Evolutionary conservation across 345 rosid genomes (phyloP).

Genomic region (Rhizophora mangle): DNA sequence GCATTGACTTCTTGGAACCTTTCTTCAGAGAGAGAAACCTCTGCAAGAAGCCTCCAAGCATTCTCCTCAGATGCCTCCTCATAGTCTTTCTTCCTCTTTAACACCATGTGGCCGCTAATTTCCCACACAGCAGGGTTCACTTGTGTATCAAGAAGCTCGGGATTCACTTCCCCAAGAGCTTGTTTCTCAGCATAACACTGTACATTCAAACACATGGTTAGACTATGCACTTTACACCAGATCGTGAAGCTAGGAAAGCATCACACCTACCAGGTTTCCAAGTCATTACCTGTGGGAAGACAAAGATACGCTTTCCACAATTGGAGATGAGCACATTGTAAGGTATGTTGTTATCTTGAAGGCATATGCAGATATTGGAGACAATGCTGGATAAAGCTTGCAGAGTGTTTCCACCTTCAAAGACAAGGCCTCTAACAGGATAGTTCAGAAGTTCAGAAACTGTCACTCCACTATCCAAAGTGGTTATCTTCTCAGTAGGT

Average conservation of each 20-base stretch:
- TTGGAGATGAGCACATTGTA: constrained; percentile 81
- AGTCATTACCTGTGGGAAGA: constrained; percentile 78
- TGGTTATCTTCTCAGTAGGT: constrained; percentile 47
- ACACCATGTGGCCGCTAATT: constrained; percentile 95
- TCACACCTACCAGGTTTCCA: neutral
- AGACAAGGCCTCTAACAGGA: constrained; percentile 84
- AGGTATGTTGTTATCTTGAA: constrained; percentile 86
- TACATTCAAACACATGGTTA: neutral
- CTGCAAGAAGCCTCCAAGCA: constrained; percentile 87
- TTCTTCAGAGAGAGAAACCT: constrained; percentile 84
- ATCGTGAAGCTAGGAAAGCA: constrained; percentile 1
- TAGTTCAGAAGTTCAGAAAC: constrained; percentile 65
- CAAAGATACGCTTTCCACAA: constrained; percentile 68
- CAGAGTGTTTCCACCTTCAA: constrained; percentile 68
- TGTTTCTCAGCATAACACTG: constrained; percentile 98
- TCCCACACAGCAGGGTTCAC: constrained; percentile 99
- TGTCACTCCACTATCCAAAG: constrained; percentile 46
- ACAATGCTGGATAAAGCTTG: constrained; percentile 53
- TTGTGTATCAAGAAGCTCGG: constrained; percentile 79
- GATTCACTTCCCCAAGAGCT: constrained; percentile 86
- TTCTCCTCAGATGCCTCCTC: constrained; percentile 87
- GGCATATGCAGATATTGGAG: constrained; percentile 74
- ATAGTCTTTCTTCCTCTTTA: constrained; percentile 83
- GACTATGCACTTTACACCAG: neutral
- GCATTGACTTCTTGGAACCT: constrained; percentile 71